Conservation (phyloP, 139 green algal species). For the Tetradesmus obliquus region DNA sequence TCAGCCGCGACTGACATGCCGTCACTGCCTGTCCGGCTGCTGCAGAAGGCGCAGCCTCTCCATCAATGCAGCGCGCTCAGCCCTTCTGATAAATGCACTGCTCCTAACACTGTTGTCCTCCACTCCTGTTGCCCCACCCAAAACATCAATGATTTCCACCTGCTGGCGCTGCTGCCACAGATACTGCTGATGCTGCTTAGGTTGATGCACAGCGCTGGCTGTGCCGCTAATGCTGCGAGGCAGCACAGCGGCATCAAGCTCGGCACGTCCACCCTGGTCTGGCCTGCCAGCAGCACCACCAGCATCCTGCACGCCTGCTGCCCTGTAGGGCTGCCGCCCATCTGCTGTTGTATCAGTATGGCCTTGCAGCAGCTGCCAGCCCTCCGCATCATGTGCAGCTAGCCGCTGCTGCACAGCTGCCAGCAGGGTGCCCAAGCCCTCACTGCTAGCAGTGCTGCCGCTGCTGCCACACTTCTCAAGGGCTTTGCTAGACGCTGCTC, state of each 20-base stretch:
- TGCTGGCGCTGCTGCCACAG: not conserved
- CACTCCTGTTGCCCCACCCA: not conserved
- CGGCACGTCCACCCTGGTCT: not conserved
- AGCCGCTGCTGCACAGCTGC: not conserved
- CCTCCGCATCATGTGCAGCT: not conserved
- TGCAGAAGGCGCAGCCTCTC: not conserved
- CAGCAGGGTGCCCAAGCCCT: not conserved
- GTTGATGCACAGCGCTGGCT: not conserved
- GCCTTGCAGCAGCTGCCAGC: not conserved
- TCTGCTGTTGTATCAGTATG: not conserved
- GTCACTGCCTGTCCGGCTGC: not conserved
- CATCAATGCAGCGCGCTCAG: not conserved
- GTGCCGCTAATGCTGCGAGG: not conserved
- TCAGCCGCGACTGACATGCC: no score
- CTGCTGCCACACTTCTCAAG: not conserved
- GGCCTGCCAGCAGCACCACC: not conserved
- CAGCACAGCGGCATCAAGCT: not conserved
- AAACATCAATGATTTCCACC: no score
- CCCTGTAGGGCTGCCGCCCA: not conserved
- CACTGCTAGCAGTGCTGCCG: not conserved
- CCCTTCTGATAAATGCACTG: slow-evolving; percentile 12
- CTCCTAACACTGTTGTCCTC: not conserved
- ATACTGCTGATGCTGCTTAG: not conserved
- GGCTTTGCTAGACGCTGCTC: not conserved
- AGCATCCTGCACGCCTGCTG: not conserved